Evolutionary conservation across 768 basidiomycete species (phyloP).

Genomic region (Daedaleopsis nitida): DNA sequence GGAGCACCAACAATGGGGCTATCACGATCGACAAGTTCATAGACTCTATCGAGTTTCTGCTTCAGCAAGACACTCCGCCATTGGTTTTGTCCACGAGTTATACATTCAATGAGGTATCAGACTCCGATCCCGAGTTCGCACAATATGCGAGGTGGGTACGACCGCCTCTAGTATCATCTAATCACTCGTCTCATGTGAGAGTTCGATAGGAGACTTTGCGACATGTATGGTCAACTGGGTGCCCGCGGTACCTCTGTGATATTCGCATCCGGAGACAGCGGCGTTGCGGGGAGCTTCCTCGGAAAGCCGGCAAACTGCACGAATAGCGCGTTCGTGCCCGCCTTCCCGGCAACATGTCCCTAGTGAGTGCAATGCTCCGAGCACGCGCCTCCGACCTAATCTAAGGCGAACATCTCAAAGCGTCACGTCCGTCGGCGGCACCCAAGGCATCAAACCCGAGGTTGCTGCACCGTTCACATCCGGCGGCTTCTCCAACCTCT

Average conservation of each 20-base stretch:
- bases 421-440: conserved; percentile 71
- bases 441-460: conserved; percentile 48
- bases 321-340: conserved; percentile 26
- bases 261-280: conserved; percentile 40
- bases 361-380: too few relatives aligned
- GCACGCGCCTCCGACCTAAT: not conserved
- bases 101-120: conserved; percentile 22
- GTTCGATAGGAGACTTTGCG: conserved; percentile 26
- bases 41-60: conserved; percentile 28
- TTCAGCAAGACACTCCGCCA: conserved; percentile 23
- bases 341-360: conserved; percentile 54
- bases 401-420: conserved; percentile 1
- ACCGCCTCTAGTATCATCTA: too few relatives aligned
- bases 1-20: conserved; percentile 29
- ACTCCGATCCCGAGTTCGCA: not conserved
- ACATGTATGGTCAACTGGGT: conserved; percentile 36
- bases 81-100: conserved; percentile 36
- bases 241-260: conserved; percentile 37
- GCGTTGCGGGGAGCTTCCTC: conserved; percentile 30
- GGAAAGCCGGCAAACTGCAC: conserved; percentile 7
- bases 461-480: conserved; percentile 61
- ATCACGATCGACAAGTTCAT: conserved; percentile 32
- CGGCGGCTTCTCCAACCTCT: conserved; percentile 74
- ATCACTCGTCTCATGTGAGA: not conserved
- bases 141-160: too few relatives aligned